Percentiles rank a stretch among this genome's conserved stretches.
Evolutionary conservation across 2,329 filamentous ascomycete genomes (phyloP).

Genomic region (Exophiala calicioides): DNA sequence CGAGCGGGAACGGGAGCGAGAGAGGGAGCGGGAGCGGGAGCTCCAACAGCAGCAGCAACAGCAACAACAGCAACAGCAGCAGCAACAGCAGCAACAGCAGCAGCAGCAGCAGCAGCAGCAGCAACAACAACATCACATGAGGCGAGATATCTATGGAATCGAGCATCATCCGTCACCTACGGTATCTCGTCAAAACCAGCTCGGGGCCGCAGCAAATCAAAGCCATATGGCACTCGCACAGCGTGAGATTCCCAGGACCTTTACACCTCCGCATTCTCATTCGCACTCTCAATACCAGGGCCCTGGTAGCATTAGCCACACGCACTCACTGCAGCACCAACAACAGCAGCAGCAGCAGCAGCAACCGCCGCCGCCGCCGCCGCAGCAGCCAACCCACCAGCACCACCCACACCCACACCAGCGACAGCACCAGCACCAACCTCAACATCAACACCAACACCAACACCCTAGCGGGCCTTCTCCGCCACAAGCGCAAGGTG

Average conservation of each 20-base stretch:
- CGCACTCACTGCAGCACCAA: constrained; percentile 13
- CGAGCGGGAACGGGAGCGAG: too few relatives aligned
- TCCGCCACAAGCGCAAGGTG: background rate
- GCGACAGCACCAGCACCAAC: constrained; percentile 11
- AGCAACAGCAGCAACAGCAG: constrained; percentile 21
- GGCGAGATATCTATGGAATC: constrained; percentile 21
- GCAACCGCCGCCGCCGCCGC: too few relatives aligned
- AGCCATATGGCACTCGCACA: constrained; percentile 21
- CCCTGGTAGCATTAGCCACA: constrained; percentile 5
- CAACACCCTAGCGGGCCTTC: constrained; percentile 1
- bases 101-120: constrained; percentile 23
- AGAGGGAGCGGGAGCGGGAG: too few relatives aligned
- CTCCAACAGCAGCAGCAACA: constrained; percentile 12
- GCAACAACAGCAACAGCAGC: constrained; percentile 18
- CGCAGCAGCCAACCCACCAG: constrained; percentile 10
- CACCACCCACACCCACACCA: constrained; percentile 10
- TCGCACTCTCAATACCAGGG: constrained; percentile 12
- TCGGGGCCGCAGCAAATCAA: constrained; percentile 17
- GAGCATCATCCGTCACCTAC: constrained; percentile 16
- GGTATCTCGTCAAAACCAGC: constrained; percentile 18
- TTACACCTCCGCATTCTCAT: constrained; percentile 22
- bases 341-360: constrained; percentile 11
- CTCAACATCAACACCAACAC: constrained; percentile 14
- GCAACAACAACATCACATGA: constrained; percentile 22
- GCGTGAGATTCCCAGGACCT: constrained; percentile 24